Evolutionary conservation across 257 asterid species (phyloP), one percentile per base, ranked within the genome.

Genomic region (Nicotiana attenuata): DNA sequence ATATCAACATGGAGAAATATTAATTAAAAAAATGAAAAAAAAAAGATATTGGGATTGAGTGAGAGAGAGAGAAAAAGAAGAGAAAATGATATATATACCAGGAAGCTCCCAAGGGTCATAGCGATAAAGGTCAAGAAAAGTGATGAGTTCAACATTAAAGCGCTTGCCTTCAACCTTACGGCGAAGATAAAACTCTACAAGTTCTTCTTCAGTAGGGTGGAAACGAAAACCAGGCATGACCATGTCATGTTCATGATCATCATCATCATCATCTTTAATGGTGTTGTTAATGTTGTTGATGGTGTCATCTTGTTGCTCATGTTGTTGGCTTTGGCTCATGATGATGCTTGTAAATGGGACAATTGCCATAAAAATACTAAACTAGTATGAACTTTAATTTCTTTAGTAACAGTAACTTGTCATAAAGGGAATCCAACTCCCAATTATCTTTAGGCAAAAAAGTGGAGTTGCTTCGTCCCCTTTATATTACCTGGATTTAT

Each of bases 41-140:
- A 26, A 26, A 2, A 26, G 50, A 41, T 3, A 41, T 41, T 41
- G 50, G 50, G 8, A 41, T 41, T 41, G 11, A 41, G 11, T 41
- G 50, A 8, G 1, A 53, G 2, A 5, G 5, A 3, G 63, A 17
- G 35, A 15, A 2, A 60, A 29, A 35, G 29, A 0, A 20, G 10
- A 57, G 78, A 35, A 26, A 57, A 28, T 28, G n/a, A 64, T 53
- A 53, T 20, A 10, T 2, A 0, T 47, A 96, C 98, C 97, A 2
- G 99, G 99, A 61, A 96, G 98, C 29, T 96, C 99, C 99, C 99
- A 96, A 57, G 99, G 99, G 89, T 96, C 99, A 20, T 94, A 93
- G 76, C 98, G 98, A 79, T 96, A 96, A 71, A 96, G 99, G 90
- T 96, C 98, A 22, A 96, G 86, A 56, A 90, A 94, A 82, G 99